These are phyloP conservation scores for Lipomyces yamadae DNA, from an alignment of 805 yeast genomes.

Conservation along the genomic window DNA sequence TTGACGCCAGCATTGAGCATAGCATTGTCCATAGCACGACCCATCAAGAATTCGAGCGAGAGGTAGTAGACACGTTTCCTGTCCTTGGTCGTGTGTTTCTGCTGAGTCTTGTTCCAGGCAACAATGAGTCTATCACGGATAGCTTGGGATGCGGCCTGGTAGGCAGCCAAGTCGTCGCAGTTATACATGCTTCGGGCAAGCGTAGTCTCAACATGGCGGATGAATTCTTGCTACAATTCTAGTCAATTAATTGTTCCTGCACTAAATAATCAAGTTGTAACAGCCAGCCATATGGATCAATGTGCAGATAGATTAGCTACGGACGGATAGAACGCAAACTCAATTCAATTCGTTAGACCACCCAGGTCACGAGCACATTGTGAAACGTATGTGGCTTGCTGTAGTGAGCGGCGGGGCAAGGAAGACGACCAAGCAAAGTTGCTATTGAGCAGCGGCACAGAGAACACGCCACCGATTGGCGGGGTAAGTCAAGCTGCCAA, in stretches of 20 bases:
- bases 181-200: conserved; percentile 91
- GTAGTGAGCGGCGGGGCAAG: neutral
- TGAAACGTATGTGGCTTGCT: neutral
- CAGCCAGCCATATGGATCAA: neutral
- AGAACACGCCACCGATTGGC: no score
- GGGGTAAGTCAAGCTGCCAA: neutral
- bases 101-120: conserved; percentile 94
- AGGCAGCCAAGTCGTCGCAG: conserved; percentile 90
- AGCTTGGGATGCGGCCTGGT: conserved; percentile 82
- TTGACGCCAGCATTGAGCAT: conserved; percentile 77
- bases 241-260: neutral
- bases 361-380: neutral
- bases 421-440: neutral
- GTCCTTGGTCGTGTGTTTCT: conserved; percentile 79
- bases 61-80: conserved; percentile 85
- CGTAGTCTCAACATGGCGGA: conserved; percentile 86
- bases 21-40: conserved; percentile 93
- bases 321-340: neutral
- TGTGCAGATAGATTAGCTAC: neutral
- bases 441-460: neutral
- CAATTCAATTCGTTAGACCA: neutral
- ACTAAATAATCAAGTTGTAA: neutral
- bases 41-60: conserved; percentile 89
- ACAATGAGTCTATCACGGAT: conserved; percentile 78
- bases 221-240: conserved; percentile 61